Evolutionary conservation across 768 basidiomycete species (phyloP).

Genomic region (Auricularia heimuer): DNA sequence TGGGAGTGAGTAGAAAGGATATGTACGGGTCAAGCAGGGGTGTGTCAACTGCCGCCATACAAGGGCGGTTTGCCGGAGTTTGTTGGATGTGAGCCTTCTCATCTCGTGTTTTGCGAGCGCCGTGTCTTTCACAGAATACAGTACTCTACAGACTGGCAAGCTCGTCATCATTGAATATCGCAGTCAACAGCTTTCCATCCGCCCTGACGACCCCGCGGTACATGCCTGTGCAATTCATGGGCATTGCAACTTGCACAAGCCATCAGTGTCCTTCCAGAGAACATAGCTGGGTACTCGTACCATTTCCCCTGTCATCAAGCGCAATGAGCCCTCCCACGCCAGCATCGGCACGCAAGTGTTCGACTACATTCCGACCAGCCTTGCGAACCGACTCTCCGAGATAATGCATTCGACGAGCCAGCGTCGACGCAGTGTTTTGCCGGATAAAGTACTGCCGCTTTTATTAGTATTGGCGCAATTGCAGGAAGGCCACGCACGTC

Average conservation of each 20-base stretch:
- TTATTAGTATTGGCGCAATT: background rate
- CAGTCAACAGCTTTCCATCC: slow-evolving; percentile 63
- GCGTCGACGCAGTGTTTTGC: slow-evolving; percentile 50
- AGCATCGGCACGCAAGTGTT: slow-evolving; percentile 46
- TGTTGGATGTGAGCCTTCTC: background rate
- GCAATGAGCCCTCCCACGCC: slow-evolving; percentile 71
- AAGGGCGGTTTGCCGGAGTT: background rate
- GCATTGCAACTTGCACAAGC: slow-evolving; percentile 48
- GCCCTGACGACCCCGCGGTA: slow-evolving; percentile 64
- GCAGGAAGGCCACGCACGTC: slow-evolving; percentile 41
- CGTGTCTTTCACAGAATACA: background rate
- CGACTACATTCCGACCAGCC: slow-evolving; percentile 46
- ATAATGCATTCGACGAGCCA: slow-evolving; percentile 58
- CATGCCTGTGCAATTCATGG: slow-evolving; percentile 73
- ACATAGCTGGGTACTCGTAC: slow-evolving; percentile 26
- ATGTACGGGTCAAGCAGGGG: background rate
- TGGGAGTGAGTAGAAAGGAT: background rate
- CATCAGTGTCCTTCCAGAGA: background rate
- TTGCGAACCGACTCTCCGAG: slow-evolving; percentile 43
- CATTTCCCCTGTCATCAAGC: slow-evolving; percentile 58
- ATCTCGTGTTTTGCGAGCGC: background rate
- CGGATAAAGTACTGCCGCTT: slow-evolving; percentile 63
- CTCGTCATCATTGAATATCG: slow-evolving; percentile 66
- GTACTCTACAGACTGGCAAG: background rate
- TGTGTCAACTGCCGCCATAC: background rate